phyloP scores from a whole-genome alignment of 345 rosid genomes.

The Syzygium aromaticum region DNA sequence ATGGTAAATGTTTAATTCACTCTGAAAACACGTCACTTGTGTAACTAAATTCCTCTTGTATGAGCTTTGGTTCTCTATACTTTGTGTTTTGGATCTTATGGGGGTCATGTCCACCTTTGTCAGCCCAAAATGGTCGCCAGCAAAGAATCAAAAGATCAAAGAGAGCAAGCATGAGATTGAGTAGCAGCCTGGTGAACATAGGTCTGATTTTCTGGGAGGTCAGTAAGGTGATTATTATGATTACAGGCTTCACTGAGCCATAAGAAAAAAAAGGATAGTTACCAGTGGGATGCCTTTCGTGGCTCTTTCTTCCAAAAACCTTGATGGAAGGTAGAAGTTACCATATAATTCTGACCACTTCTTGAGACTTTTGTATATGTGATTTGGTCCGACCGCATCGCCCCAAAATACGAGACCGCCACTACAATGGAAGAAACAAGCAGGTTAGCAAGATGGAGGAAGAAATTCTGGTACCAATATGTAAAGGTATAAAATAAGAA shows the following conservation, averaged over 20 bases:
- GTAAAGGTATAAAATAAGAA: not conserved
- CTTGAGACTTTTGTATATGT: slow-evolving; percentile 55
- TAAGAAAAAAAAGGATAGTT: not conserved
- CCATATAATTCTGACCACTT: slow-evolving; percentile 68
- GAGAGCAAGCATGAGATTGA: not conserved
- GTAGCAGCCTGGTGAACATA: not conserved
- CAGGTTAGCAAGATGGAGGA: not conserved
- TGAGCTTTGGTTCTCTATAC: not conserved
- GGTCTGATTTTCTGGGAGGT: not conserved
- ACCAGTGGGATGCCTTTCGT: slow-evolving; percentile 63
- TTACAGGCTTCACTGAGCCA: not conserved
- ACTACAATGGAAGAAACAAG: slow-evolving; percentile 26
- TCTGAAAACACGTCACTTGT: not conserved
- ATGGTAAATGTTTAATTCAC: not conserved
- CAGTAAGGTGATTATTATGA: not conserved
- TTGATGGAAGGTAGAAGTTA: slow-evolving; percentile 63
- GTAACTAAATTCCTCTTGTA: not conserved
- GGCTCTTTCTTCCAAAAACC: slow-evolving; percentile 84
- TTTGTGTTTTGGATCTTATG: not conserved
- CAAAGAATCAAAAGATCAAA: not conserved
- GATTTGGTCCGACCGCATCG: slow-evolving; percentile 55
- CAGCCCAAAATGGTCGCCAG: not conserved
- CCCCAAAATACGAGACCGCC: slow-evolving; percentile 97
- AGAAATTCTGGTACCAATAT: not conserved
- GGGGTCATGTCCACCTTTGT: not conserved